phyloP scores from a whole-genome alignment of 768 basidiomycete genomes.

The Boletus rubroflammeus region DNA sequence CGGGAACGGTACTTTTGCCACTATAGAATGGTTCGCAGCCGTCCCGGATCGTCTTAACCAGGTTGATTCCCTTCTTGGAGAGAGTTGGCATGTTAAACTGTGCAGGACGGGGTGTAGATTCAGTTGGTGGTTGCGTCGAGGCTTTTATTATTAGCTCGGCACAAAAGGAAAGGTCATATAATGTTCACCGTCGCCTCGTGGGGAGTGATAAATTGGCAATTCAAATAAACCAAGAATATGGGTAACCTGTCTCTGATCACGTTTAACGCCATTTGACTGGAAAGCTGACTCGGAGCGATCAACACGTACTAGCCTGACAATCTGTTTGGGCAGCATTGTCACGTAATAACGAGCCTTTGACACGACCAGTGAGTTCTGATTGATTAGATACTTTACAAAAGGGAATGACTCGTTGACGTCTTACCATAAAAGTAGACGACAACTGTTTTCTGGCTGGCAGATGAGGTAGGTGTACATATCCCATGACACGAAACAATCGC shows the following conservation, averaged over 20 bases:
- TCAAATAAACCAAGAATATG: no score
- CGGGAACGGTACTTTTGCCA: background rate
- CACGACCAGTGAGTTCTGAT: no score
- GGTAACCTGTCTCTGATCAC: no score
- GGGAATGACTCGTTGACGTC: no score
- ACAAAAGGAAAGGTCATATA: background rate
- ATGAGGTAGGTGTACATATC: background rate
- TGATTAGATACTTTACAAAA: no score
- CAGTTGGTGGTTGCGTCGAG: background rate
- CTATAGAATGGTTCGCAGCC: background rate
- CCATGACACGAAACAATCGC: background rate
- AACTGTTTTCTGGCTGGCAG: no score
- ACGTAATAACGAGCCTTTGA: no score
- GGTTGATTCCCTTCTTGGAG: background rate
- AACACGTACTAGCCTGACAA: background rate
- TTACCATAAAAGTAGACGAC: no score
- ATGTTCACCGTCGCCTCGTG: background rate
- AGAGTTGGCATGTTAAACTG: background rate
- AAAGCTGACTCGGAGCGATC: background rate
- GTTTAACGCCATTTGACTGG: no score
- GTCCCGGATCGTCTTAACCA: background rate
- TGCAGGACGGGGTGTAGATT: background rate
- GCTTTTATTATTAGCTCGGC: background rate
- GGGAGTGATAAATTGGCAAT: background rate
- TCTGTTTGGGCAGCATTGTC: no score